Evolutionary conservation across 1,139 yeast species (phyloP).

Genomic region (Suhomyces bokatorum): DNA sequence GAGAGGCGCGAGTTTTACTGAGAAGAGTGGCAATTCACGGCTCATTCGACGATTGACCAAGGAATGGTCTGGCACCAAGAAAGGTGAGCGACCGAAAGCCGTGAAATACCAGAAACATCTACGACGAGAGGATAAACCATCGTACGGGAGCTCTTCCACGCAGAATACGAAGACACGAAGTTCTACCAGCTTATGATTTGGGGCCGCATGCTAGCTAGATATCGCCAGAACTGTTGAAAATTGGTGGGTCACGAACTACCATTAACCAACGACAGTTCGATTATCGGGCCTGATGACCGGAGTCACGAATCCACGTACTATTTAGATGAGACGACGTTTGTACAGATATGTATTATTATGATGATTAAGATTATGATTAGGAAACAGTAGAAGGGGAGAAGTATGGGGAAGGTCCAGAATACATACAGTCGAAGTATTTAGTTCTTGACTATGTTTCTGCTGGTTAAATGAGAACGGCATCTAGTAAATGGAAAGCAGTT

Average conservation of each 20-base stretch:
- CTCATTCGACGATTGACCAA: constrained; percentile 9
- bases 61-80: constrained; percentile 1
- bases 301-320: not conserved
- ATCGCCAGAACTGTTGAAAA: not conserved
- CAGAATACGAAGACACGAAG: constrained; percentile 3
- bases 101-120: constrained; percentile 5
- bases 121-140: constrained; percentile 21
- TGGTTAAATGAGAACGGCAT: too few species aligned
- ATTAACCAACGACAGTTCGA: constrained; percentile 1
- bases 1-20: constrained; percentile 5
- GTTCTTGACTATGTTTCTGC: too few species aligned
- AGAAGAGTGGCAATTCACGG: constrained; percentile 8
- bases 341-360: not conserved
- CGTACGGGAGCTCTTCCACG: constrained; percentile 10
- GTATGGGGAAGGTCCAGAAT: not conserved
- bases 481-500: too few species aligned
- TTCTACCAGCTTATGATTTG: constrained; percentile 1
- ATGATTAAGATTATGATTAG: not conserved
- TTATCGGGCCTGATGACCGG: constrained; percentile 1
- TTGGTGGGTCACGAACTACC: constrained; percentile 3
- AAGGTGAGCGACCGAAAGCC: constrained; percentile 5
- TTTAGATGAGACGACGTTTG: constrained; percentile 1
- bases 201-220: constrained; percentile 1
- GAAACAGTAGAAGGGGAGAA: not conserved
- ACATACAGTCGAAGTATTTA: too few species aligned